Percentiles rank a stretch among this genome's conserved stretches.
These are phyloP conservation scores for Scleroderma bovista DNA, from an alignment of 768 basidiomycete genomes.

Conservation along the genomic window DNA sequence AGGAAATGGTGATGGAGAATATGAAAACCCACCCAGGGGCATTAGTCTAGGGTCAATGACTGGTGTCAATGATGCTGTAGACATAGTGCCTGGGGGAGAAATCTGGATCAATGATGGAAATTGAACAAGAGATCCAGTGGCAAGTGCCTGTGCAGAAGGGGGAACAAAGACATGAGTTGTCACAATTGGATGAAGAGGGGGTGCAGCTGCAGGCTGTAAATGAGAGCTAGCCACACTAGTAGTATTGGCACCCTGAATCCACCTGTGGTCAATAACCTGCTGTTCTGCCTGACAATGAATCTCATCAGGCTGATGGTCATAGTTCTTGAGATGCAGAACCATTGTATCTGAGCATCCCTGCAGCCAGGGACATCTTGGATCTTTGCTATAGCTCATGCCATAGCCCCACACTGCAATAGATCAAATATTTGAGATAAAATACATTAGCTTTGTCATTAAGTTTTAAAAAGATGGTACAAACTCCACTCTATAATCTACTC, in stretches of 20 bases:
- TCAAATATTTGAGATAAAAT: too few relatives aligned
- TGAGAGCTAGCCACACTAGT: not conserved
- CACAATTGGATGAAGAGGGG: not conserved
- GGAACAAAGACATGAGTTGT: not conserved
- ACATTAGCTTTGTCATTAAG: too few relatives aligned
- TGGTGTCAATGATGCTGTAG: not conserved
- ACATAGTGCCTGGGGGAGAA: not conserved
- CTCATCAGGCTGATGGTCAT: not conserved
- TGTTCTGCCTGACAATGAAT: not conserved
- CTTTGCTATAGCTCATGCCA: not conserved
- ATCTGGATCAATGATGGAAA: not conserved
- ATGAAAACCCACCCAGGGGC: not conserved
- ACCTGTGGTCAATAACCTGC: not conserved
- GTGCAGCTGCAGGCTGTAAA: not conserved
- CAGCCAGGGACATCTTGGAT: not conserved
- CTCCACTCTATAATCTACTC: not conserved
- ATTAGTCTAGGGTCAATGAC: not conserved
- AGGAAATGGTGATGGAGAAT: not conserved
- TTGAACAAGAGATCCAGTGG: not conserved
- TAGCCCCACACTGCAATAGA: conserved; percentile 2
- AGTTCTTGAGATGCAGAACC: conserved; percentile 1
- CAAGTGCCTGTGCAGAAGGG: not conserved
- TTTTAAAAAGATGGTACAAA: too few relatives aligned
- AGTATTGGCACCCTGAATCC: conserved; percentile 1
- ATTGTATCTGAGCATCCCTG: not conserved